Evolutionary conservation across 371 early-diverging fungal genomes (phyloP).

Genomic region (Mucor mucedo): DNA sequence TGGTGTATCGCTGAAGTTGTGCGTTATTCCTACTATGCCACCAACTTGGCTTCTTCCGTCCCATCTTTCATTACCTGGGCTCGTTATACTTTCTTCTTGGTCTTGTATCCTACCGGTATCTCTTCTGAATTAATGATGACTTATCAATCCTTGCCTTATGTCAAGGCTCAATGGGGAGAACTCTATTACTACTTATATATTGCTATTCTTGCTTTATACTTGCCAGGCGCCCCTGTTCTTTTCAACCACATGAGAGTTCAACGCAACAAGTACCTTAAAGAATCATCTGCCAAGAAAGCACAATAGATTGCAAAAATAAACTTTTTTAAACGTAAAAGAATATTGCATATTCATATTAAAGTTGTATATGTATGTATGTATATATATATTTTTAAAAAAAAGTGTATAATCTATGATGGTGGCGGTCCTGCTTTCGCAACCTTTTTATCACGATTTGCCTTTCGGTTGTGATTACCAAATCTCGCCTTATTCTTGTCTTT

Average conservation of each 20-base stretch:
- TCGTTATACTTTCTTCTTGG: slow-evolving; percentile 87
- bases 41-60: slow-evolving; percentile 57
- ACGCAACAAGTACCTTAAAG: slow-evolving; percentile 65
- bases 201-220: slow-evolving; percentile 65
- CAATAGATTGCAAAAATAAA: neutral
- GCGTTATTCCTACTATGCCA: slow-evolving; percentile 86
- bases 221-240: slow-evolving; percentile 83
- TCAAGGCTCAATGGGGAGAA: slow-evolving; percentile 50
- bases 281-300: slow-evolving; percentile 1
- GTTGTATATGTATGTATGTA: neutral
- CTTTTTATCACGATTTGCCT: slow-evolving; percentile 69
- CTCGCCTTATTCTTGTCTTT: slow-evolving; percentile 70
- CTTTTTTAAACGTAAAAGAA: neutral
- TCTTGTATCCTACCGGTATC: slow-evolving; percentile 92
- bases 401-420: slow-evolving; percentile 6
- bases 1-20: slow-evolving; percentile 93
- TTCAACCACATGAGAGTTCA: slow-evolving; percentile 92
- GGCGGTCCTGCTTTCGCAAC: slow-evolving; percentile 41
- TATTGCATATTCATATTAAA: neutral
- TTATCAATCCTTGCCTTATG: slow-evolving; percentile 73
- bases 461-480: slow-evolving; percentile 71
- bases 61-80: slow-evolving; percentile 68
- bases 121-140: slow-evolving; percentile 82
- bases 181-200: slow-evolving; percentile 62
- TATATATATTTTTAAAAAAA: neutral